These are phyloP conservation scores for Fagopyrum esculentum DNA, from an alignment of 148 eudicot genomes.

Conservation along the genomic window DNA sequence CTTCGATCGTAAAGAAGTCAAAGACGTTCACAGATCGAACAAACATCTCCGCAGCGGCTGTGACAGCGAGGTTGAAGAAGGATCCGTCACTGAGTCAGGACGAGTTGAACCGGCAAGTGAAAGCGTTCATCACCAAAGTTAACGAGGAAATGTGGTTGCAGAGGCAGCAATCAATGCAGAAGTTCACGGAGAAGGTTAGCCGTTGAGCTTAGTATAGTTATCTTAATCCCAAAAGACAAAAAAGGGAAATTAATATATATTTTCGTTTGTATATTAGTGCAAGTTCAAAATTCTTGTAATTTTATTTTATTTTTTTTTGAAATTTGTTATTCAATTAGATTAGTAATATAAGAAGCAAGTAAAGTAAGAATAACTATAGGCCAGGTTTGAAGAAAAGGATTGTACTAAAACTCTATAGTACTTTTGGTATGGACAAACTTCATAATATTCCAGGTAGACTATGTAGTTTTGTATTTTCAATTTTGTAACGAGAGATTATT, in stretches of 20 bases:
- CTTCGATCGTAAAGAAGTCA: conserved; percentile 26
- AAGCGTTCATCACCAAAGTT: conserved; percentile 76
- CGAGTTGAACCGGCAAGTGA: conserved; percentile 83
- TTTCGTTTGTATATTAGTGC: not conserved
- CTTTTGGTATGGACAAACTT: not conserved
- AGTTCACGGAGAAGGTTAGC: conserved; percentile 64
- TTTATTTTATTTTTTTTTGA: not conserved
- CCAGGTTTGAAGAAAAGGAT: not conserved
- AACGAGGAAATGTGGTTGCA: conserved; percentile 86
- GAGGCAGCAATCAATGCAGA: conserved; percentile 68
- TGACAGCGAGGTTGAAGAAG: conserved; percentile 35
- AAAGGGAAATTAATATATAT: not conserved
- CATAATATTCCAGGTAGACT: no score
- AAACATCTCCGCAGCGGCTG: conserved; percentile 18
- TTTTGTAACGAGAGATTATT: no score
- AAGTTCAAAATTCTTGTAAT: not conserved
- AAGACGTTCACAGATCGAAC: conserved; percentile 58
- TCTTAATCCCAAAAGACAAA: not conserved
- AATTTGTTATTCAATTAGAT: conserved; percentile 1
- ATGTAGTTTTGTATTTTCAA: no score
- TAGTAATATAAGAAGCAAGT: not conserved
- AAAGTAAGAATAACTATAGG: not conserved
- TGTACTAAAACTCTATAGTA: not conserved
- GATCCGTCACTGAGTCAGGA: conserved; percentile 74
- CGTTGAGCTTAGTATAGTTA: conserved; percentile 27